Percentiles rank a stretch among this genome's conserved stretches.
Conservation (phyloP, 306 rosid genomes). For the Prinsepia uniflora region DNA sequence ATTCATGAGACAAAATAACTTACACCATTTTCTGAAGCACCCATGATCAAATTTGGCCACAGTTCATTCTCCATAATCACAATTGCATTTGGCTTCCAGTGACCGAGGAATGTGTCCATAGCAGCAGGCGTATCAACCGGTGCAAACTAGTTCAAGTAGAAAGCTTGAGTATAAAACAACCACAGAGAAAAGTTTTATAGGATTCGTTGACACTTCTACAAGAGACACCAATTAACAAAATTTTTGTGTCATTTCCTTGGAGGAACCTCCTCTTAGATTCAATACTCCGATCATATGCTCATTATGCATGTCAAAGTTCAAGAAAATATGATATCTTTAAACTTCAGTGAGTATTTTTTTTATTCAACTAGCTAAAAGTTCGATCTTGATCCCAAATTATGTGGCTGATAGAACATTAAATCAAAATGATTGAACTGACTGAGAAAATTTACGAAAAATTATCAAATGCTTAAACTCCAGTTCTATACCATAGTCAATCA, state of each 20-base stretch:
- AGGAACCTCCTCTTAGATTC: too few relatives aligned
- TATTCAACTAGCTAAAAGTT: not conserved
- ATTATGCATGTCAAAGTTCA: too few relatives aligned
- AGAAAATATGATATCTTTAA: not conserved
- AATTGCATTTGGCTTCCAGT: slow-evolving; percentile 82
- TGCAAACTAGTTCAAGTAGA: slow-evolving; percentile 53
- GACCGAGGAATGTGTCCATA: slow-evolving; percentile 55
- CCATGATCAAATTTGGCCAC: slow-evolving; percentile 92
- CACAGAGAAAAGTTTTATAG: too few relatives aligned
- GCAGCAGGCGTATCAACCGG: slow-evolving; percentile 73
- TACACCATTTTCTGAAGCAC: slow-evolving; percentile 73
- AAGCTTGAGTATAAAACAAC: slow-evolving; percentile 29
- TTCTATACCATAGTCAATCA: not conserved
- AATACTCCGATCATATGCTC: too few relatives aligned
- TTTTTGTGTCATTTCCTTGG: too few relatives aligned
- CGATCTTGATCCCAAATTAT: not conserved
- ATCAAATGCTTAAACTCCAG: not conserved
- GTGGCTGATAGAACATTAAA: not conserved
- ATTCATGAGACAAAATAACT: slow-evolving; percentile 33
- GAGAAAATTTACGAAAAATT: not conserved
- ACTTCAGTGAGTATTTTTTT: not conserved
- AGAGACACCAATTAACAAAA: too few relatives aligned
- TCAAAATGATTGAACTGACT: not conserved
- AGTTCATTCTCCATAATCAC: slow-evolving; percentile 80
- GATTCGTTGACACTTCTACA: too few relatives aligned